phyloP scores from a whole-genome alignment of 805 yeast species.

The Saccharomycopsis vini region DNA sequence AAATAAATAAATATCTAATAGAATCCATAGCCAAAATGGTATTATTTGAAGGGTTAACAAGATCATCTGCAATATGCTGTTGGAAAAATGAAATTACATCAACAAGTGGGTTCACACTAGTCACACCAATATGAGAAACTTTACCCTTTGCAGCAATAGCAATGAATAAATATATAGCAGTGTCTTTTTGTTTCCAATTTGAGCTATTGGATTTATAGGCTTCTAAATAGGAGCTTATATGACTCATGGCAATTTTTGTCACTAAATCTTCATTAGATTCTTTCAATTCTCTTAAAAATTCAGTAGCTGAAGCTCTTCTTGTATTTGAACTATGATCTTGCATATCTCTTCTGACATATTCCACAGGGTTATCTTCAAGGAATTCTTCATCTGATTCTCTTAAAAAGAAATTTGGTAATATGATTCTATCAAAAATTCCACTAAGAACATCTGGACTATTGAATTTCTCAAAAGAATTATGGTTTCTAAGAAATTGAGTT shows the following conservation, averaged over 20 bases:
- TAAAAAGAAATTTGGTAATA: constrained; percentile 79
- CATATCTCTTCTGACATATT: constrained; percentile 81
- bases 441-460: constrained; percentile 53
- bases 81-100: constrained; percentile 85
- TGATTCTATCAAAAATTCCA: constrained; percentile 72
- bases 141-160: constrained; percentile 89
- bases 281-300: constrained; percentile 78
- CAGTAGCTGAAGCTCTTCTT: constrained; percentile 88
- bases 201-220: constrained; percentile 35
- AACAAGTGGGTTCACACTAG: constrained; percentile 73
- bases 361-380: constrained; percentile 96
- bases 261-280: constrained; percentile 65
- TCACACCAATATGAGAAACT: constrained; percentile 77
- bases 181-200: constrained; percentile 81
- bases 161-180: constrained; percentile 77
- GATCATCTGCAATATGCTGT: constrained; percentile 72
- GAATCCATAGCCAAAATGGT: constrained; percentile 89
- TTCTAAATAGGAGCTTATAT: constrained; percentile 59
- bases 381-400: constrained; percentile 85
- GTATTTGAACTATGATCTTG: constrained; percentile 95
- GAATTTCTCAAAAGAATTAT: constrained; percentile 58
- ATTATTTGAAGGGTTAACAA: constrained; percentile 47
- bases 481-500: constrained; percentile 69
- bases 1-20: constrained; percentile 78
- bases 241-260: constrained; percentile 65